Base-by-base conservation (phyloP, 306 rosid genomes). In the Arachis hypogaea region DNA sequence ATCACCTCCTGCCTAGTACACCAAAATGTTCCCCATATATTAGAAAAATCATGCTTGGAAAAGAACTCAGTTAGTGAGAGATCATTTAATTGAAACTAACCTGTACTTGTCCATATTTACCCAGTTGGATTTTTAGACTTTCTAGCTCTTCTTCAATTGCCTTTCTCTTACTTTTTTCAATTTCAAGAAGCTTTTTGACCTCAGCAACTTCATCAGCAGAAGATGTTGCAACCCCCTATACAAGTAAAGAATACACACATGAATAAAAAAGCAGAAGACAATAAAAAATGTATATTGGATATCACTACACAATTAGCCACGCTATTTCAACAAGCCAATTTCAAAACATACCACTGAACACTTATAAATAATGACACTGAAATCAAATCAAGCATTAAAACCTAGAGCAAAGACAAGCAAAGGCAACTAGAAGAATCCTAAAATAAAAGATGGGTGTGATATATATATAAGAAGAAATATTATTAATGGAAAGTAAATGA, bases 131-230 rank as follows among this genome's bases (percentile, higher is more conserved):
- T 81, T 76, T 84, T 45, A 85, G 85, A 67, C 70, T 60, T 82
- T 71, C 74, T 30, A 88, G 66, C 82, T 86, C 93, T 78, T 83
- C 88, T 72, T 90, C 93, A 80, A 88, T 88, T 36, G 40, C 77
- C 82, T 76, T 78, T 76, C 96, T 78, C 3, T 66, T 79, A 44
- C 69, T 67, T 61, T 50, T 85, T 85, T 90, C 93, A 57, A 80
- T 85, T 75, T 80, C 82, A 36, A 90, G 89, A 82, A 88, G 45
- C 76, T 50, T 80, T 82, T 74, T 86, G 16, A 90, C 64, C 73
- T 86, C 93, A 65, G 67, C 59, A 64, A 77, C 65, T 80, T 86
- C 91, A 63, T 82, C 84, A 70, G 80, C 51, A 44, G 58, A 71
- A 51, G 83, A 78, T 75, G 69, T 64, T 59, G 74, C 63, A 5